phyloP scores from a whole-genome alignment of 352 stramenopile species.

The Pythium aristosporum region DNA sequence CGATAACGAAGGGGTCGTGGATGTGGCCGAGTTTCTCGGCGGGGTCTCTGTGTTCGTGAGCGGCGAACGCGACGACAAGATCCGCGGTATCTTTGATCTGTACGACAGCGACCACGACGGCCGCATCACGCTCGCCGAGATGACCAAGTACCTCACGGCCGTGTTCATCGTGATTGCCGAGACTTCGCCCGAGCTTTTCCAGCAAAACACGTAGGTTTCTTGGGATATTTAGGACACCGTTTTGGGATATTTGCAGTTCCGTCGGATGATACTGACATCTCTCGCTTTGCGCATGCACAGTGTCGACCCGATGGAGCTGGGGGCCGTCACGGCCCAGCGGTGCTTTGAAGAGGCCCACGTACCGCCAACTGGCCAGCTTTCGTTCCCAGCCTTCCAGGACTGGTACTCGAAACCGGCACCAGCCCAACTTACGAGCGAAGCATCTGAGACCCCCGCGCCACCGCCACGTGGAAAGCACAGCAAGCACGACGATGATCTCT shows the following conservation, averaged over 20 bases:
- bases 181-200: constrained; percentile 66
- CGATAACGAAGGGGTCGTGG: constrained; percentile 58
- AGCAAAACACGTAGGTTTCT: constrained; percentile 56
- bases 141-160: constrained; percentile 85
- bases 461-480: neutral
- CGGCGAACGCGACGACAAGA: constrained; percentile 84
- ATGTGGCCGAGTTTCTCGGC: constrained; percentile 79
- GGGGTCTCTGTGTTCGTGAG: constrained; percentile 81
- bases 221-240: neutral
- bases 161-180: constrained; percentile 82
- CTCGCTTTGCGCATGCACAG: constrained; percentile 25
- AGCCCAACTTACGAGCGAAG: constrained; percentile 37
- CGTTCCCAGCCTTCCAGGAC: constrained; percentile 66
- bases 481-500: constrained; percentile 20
- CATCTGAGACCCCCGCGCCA: neutral
- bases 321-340: constrained; percentile 61
- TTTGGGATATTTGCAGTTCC: neutral
- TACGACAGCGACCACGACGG: constrained; percentile 85
- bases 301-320: constrained; percentile 63
- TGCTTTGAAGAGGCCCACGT: constrained; percentile 76
- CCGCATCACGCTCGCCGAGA: constrained; percentile 81
- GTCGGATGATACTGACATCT: neutral
- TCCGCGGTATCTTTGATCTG: constrained; percentile 81
- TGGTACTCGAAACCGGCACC: constrained; percentile 78
- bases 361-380: constrained; percentile 64